Conservation (phyloP, 192 early-diverging fungal species). For the Coemansia sp. region DNA sequence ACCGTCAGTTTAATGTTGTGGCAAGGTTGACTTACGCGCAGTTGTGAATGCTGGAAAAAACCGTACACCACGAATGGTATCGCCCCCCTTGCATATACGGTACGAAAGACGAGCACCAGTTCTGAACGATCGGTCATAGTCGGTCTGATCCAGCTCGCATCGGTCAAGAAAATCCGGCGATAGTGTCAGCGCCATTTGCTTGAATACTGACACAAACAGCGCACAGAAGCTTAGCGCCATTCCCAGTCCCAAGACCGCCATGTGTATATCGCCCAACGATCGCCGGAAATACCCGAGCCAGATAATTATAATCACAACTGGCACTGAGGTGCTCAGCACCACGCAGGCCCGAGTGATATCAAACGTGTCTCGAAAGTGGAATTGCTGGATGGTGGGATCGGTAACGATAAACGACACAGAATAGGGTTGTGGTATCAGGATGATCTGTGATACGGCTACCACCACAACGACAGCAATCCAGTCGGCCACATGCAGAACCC, state of each 20-base stretch:
- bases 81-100: constrained; percentile 19
- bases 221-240: constrained; percentile 35
- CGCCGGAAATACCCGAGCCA: constrained; percentile 34
- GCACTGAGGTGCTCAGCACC: constrained; percentile 33
- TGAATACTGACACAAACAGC: constrained; percentile 30
- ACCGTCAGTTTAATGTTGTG: neutral
- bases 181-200: constrained; percentile 15
- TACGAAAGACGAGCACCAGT: constrained; percentile 20
- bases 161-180: constrained; percentile 31
- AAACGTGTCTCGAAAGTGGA: constrained; percentile 8
- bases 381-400: constrained; percentile 40
- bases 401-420: constrained; percentile 20
- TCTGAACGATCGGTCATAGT: constrained; percentile 12
- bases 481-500: constrained; percentile 37
- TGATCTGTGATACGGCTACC: constrained; percentile 20
- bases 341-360: constrained; percentile 31
- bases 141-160: constrained; percentile 20
- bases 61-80: constrained; percentile 10
- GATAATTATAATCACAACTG: constrained; percentile 26
- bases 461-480: constrained; percentile 26
- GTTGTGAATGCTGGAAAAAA: constrained; percentile 18
- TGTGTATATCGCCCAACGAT: constrained; percentile 28
- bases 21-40: constrained; percentile 19
- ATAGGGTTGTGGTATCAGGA: constrained; percentile 28
- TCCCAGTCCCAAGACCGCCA: constrained; percentile 29